These are phyloP conservation scores for Neonectria coccinea DNA, from an alignment of 2,329 filamentous ascomycete genomes.

Conservation along the genomic window DNA sequence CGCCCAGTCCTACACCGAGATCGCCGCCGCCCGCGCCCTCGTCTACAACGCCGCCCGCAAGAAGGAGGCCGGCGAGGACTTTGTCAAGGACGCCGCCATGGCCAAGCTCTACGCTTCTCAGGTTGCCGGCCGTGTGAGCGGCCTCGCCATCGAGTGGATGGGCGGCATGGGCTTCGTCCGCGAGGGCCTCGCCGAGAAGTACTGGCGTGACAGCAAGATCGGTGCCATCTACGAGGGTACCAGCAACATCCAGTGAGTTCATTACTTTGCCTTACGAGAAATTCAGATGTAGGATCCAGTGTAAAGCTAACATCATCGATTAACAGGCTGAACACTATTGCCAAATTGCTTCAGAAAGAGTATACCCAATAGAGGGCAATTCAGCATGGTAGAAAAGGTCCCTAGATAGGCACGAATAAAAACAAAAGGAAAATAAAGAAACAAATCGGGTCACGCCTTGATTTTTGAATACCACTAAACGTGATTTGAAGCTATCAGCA, in stretches of 20 bases:
- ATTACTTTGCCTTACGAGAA: not conserved
- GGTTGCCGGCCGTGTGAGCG: conserved; percentile 87
- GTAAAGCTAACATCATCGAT: conserved; percentile 33
- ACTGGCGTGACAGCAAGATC: conserved; percentile 97
- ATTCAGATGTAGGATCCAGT: not conserved
- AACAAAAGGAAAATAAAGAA: conserved; percentile 32
- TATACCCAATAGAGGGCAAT: conserved; percentile 59
- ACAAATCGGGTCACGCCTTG: not conserved
- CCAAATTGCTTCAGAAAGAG: conserved; percentile 72
- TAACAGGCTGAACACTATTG: conserved; percentile 71
- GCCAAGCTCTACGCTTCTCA: conserved; percentile 96
- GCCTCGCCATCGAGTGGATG: conserved; percentile 97
- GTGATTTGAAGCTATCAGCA: not conserved
- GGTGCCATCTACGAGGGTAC: conserved; percentile 97
- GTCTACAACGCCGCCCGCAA: conserved; percentile 97
- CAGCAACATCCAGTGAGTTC: conserved; percentile 76
- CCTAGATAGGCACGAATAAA: conserved; percentile 25
- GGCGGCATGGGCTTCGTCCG: conserved; percentile 98
- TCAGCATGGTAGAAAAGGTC: conserved; percentile 23
- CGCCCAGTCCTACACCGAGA: conserved; percentile 94
- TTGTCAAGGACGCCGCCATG: conserved; percentile 97
- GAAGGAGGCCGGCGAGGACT: conserved; percentile 97
- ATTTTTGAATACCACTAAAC: not conserved
- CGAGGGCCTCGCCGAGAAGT: conserved; percentile 97
- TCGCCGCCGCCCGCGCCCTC: conserved; percentile 87